phyloP scores from a whole-genome alignment of 257 asterid species.

The Solanum etuberosum region DNA sequence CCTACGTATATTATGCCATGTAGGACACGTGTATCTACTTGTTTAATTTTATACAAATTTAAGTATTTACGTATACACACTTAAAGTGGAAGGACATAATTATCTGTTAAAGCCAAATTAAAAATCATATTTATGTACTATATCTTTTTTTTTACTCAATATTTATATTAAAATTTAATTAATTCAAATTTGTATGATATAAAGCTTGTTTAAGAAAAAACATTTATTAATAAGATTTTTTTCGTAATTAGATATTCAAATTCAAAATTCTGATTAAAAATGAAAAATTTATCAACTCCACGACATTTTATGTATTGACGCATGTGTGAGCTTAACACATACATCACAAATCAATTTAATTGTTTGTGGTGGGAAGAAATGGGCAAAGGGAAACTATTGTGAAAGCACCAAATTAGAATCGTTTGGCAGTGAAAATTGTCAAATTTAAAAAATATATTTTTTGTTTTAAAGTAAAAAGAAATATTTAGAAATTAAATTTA shows the following conservation, averaged over 20 bases:
- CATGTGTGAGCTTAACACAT: background rate
- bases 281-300: too few species aligned
- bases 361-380: background rate
- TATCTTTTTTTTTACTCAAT: background rate
- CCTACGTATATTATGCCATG: background rate
- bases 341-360: background rate
- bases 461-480: background rate
- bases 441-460: too few species aligned
- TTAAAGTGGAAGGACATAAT: fast-evolving
- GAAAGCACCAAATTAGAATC: background rate
- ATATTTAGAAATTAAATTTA: too few species aligned
- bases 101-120: fast-evolving
- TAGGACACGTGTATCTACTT: background rate
- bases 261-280: fast-evolving
- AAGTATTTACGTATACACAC: fast-evolving
- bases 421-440: background rate
- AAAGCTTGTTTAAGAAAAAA: background rate
- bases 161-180: background rate
- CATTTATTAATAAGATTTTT: too few species aligned
- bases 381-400: background rate
- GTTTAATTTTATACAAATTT: too few species aligned
- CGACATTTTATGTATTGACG: background rate
- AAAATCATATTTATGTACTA: fast-evolving
- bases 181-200: background rate
- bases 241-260: too few species aligned